phyloP scores from a whole-genome alignment of 176 grass and related monocot species.

The Canna indica region DNA sequence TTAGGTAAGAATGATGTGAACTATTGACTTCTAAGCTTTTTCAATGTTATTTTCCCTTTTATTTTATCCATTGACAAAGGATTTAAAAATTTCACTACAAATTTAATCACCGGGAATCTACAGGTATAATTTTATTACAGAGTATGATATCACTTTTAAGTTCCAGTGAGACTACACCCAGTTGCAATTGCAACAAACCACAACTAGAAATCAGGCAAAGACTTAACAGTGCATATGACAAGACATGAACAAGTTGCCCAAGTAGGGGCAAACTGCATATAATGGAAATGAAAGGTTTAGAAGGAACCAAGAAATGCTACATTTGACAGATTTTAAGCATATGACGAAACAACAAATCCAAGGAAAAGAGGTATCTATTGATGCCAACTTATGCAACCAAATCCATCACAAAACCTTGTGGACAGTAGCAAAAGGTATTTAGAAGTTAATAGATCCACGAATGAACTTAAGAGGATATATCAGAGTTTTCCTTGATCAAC shows the following conservation, averaged over 20 bases:
- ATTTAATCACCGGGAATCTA: not conserved
- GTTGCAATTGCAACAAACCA: not conserved
- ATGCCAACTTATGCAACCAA: not conserved
- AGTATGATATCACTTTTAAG: not conserved
- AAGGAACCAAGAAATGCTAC: not conserved
- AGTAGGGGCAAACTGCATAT: not conserved
- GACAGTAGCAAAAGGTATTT: not conserved
- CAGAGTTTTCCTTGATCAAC: not conserved
- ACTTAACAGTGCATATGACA: not conserved
- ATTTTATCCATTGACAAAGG: not conserved
- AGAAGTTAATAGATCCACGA: not conserved
- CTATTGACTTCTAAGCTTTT: not conserved
- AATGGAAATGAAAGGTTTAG: not conserved
- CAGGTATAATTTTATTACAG: not conserved
- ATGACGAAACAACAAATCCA: not conserved
- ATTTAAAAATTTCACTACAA: not conserved
- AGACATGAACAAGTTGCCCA: not conserved
- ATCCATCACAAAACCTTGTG: not conserved
- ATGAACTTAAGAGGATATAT: not conserved
- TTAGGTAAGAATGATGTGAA: not conserved
- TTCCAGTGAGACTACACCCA: not conserved
- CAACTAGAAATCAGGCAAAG: not conserved
- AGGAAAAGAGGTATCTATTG: not conserved
- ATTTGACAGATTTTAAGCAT: not conserved
- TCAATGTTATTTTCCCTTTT: not conserved